phyloP scores from a whole-genome alignment of 208 protist genomes.

The Phytomonas sp. region DNA sequence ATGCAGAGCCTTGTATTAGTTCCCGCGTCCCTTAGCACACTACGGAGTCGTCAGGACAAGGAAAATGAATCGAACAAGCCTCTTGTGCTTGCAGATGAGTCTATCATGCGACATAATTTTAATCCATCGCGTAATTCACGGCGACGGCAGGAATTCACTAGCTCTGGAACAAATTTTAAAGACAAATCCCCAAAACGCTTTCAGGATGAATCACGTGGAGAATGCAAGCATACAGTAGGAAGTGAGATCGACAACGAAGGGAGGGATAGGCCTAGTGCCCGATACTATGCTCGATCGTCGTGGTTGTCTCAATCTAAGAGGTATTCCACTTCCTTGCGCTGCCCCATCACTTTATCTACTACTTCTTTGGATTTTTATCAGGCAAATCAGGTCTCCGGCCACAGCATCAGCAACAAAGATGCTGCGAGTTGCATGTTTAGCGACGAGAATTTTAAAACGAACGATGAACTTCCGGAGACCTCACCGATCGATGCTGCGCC shows the following conservation, averaged over 20 bases:
- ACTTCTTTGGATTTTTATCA: background rate
- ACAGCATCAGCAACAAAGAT: conserved; percentile 8
- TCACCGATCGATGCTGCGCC: background rate
- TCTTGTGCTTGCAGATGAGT: background rate
- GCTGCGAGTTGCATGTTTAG: background rate
- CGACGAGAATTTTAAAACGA: background rate
- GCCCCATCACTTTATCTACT: background rate
- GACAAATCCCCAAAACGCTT: background rate
- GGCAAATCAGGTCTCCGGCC: background rate
- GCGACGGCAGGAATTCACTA: background rate
- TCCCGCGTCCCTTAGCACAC: background rate
- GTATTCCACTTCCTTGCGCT: background rate
- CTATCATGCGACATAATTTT: background rate
- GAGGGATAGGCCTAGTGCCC: background rate
- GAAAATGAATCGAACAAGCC: background rate
- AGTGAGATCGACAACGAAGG: background rate
- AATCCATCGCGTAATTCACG: background rate
- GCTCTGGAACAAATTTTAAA: background rate
- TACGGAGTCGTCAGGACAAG: background rate
- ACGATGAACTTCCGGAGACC: background rate
- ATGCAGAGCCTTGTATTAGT: background rate
- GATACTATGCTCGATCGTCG: background rate
- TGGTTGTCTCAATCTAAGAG: background rate
- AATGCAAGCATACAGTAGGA: background rate
- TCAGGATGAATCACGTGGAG: background rate